Evolutionary conservation across 441 rosid species (phyloP).

Genomic region (Gossypium lobatum): DNA sequence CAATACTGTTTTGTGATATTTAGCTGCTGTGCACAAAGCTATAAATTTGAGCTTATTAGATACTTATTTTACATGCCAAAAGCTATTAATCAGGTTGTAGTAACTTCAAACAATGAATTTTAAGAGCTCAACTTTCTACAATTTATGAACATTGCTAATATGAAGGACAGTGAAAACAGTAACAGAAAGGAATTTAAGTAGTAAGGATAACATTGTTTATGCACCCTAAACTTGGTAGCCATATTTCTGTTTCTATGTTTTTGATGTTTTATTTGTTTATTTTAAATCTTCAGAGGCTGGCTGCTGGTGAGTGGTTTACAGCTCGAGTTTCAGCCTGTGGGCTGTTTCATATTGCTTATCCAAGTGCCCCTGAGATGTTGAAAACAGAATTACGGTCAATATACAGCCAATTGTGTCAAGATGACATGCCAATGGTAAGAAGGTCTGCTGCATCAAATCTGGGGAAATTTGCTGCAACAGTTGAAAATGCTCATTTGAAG

Average conservation of each 20-base stretch:
- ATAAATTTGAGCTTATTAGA: background rate
- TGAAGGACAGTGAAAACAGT: background rate
- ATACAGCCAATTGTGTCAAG: slow-evolving; percentile 78
- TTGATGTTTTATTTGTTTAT: background rate
- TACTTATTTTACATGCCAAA: background rate
- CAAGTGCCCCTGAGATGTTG: slow-evolving; percentile 68
- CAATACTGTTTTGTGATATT: background rate
- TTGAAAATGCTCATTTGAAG: slow-evolving; percentile 75
- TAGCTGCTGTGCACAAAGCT: background rate
- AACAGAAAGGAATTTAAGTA: background rate
- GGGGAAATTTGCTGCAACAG: slow-evolving; percentile 90
- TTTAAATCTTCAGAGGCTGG: slow-evolving; percentile 51
- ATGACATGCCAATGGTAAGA: slow-evolving; percentile 97
- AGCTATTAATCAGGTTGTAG: background rate
- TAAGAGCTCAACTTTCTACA: background rate
- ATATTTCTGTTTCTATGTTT: background rate
- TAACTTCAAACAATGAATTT: background rate
- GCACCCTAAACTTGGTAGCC: background rate
- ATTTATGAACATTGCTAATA: background rate
- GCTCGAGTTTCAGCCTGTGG: slow-evolving; percentile 91
- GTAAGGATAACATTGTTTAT: background rate
- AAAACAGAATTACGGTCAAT: slow-evolving; percentile 62
- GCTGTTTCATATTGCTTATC: slow-evolving; percentile 75
- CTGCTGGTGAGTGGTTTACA: slow-evolving; percentile 92
- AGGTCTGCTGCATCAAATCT: slow-evolving; percentile 89